A percentile compares a stretch with the other conserved stretches of the same genome.
Evolutionary conservation across 345 rosid species (phyloP).

Genomic region (Euphorbia lathyris): DNA sequence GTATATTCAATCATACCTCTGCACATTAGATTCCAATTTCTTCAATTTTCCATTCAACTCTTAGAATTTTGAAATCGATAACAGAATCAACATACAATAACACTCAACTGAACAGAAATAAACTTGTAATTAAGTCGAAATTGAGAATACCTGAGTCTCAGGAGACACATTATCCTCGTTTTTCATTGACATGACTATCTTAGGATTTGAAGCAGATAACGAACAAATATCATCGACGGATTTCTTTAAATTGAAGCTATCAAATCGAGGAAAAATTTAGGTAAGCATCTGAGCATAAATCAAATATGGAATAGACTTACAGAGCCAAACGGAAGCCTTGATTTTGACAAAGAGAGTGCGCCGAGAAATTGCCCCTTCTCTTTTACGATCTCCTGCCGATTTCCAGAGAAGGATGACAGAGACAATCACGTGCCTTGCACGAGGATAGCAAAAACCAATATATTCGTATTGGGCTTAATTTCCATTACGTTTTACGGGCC

Average conservation of each 20-base stretch:
- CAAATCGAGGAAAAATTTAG: background rate
- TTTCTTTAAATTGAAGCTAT: background rate
- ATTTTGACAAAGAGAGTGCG: background rate
- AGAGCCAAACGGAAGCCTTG: background rate
- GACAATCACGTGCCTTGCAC: no score
- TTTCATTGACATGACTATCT: slow-evolving; percentile 43
- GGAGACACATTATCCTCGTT: slow-evolving; percentile 47
- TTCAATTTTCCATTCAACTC: background rate
- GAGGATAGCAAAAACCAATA: no score
- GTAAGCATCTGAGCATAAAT: no score
- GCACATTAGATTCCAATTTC: background rate
- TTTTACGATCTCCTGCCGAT: background rate
- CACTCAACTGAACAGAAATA: no score
- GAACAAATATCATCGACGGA: background rate
- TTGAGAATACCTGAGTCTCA: slow-evolving; percentile 46
- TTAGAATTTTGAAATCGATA: background rate
- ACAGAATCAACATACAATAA: background rate
- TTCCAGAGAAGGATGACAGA: no score
- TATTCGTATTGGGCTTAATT: no score
- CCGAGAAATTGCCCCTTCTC: background rate
- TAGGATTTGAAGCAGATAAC: background rate
- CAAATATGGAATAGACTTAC: background rate
- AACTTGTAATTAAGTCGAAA: background rate
- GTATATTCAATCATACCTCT: background rate
- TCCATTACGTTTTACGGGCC: no score